These are phyloP conservation scores for Diphasiastrum complanatum DNA, from an alignment of 83 land plant species.

Conservation along the genomic window DNA sequence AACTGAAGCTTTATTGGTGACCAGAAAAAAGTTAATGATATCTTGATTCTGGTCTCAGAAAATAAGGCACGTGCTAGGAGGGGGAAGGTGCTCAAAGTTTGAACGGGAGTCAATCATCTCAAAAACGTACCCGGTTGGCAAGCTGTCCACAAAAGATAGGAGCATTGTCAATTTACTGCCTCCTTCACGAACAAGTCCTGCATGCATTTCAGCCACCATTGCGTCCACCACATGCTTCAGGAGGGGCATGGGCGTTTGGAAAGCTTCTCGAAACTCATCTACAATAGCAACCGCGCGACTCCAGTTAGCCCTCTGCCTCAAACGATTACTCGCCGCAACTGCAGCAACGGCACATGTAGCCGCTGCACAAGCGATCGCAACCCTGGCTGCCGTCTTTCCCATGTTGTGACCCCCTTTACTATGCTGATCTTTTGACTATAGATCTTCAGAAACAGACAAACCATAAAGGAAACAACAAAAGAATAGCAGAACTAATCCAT, in stretches of 20 bases:
- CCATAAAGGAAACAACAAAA: too few species aligned
- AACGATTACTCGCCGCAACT: neutral
- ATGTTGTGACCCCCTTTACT: too few species aligned
- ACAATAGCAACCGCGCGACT: neutral
- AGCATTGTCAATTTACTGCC: conserved; percentile 10
- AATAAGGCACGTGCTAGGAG: too few species aligned
- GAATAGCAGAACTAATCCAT: too few species aligned
- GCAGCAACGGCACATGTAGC: neutral
- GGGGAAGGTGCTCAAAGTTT: too few species aligned
- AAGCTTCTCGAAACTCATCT: conserved; percentile 1
- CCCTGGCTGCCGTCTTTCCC: neutral
- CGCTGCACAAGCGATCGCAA: neutral
- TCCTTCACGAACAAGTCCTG: conserved; percentile 2
- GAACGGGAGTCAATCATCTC: too few species aligned
- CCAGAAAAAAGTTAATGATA: too few species aligned
- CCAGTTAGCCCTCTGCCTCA: neutral
- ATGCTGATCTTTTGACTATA: too few species aligned
- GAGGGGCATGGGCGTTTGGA: neutral
- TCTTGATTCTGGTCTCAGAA: too few species aligned
- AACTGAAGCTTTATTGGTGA: too few species aligned
- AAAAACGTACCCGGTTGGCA: conserved; percentile 10
- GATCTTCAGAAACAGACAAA: too few species aligned
- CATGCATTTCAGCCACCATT: conserved; percentile 3
- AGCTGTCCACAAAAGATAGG: conserved; percentile 5
- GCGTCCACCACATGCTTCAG: neutral